Base-by-base conservation (phyloP, 495 filamentous ascomycete genomes). In the Talaromyces thailandensis region DNA sequence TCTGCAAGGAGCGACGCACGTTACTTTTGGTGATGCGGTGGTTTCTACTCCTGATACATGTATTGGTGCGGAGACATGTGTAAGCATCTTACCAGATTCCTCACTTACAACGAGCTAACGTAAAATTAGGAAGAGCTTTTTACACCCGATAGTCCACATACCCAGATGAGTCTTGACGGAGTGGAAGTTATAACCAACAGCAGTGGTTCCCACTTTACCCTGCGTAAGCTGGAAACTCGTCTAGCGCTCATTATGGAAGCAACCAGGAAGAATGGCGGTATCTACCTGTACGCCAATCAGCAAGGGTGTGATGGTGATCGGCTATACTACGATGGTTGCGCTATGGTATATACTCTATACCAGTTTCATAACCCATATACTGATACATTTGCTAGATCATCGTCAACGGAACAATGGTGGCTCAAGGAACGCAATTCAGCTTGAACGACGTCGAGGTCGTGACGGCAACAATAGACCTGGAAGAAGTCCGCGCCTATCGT, bases 401-500 rank as follows among this genome's bases (percentile, higher is more conserved):
- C 4, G 76, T 87, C 52, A 92, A 93, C 61, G 90, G 88, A 31
- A 75, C 86, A 4, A 76, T 89, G 51, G 79, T 93, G 6, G 90
- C 83, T 3, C 88, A 89, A 73, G 85, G 82, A 26, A 82, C 82
- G 2, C 89, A 91, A 68, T 95, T 93, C 73, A 85, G 79, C 6
- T 72, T 96, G 16, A 82, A 85, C 26, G 91, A 94, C 63, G 88
- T 94, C n/a, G 91, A 95, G 67, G 89, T 96, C 12, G 74, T 90
- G 35, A 90, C 86, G 3, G 91, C 92, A 7, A 91, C 88, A 3
- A 80, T 93, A 3, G 91, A 95, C 63, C 79, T 96, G 3, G 90
- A 93, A 68, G 86, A 90, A 62, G 88, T 93, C 4, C 70, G 87
- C 18, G 71, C 73, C 1, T 83, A 75, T 62, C 75, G 89, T 1